Evolutionary conservation across 2,329 filamentous ascomycete genomes (phyloP), one percentile per base, ranked within the genome.

Genomic region (Hymenoscyphus repandus): DNA sequence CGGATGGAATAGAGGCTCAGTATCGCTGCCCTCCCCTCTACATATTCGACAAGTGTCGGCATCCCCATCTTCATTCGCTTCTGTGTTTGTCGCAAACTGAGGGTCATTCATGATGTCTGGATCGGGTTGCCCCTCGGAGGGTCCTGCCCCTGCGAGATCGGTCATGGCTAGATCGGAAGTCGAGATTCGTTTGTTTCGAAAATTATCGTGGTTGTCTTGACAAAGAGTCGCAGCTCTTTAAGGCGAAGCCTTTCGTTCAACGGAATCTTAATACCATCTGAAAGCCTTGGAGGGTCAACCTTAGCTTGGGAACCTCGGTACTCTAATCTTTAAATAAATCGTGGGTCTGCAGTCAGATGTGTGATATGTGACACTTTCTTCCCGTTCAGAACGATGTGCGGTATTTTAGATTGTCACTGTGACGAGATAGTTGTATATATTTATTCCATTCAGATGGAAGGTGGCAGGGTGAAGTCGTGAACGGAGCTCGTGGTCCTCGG

Each of bases 1-100:
- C 5, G 93, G 93, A 66, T 95, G 93, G 74, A 96, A 99, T 36
- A 99, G 79, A 52, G 90, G 90, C 66, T 97, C 93, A 3, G 88
- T 80, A 3, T 77, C 70, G 1, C 86, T 88, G 49, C 82, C 90
- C 69, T 99, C 95, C 47, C 89, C 90, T 61, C 95, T 83, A 71
- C 93, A 99, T 75, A 99, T 99, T 54, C 93, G 85, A 74, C 93
- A 99, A 50, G 78, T 57, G 41, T 68, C 66, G 17, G 53, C 59
- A 15, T 45, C 59, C 15, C 59, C 64, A 55, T 66, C 64, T 27
- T 64, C 63, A 2, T 50, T 59, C n/a, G 51, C 51, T 6, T 39
- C 51, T n/a, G 52, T 59, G 47, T 73, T 73, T 15, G 69, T 70
- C 54, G 69, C 72, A 58, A 73, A 77, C 48, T 71, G 67, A 42